phyloP scores from a whole-genome alignment of 1,284 basidiomycete genomes.

The Phellopilus nigrolimitatus region DNA sequence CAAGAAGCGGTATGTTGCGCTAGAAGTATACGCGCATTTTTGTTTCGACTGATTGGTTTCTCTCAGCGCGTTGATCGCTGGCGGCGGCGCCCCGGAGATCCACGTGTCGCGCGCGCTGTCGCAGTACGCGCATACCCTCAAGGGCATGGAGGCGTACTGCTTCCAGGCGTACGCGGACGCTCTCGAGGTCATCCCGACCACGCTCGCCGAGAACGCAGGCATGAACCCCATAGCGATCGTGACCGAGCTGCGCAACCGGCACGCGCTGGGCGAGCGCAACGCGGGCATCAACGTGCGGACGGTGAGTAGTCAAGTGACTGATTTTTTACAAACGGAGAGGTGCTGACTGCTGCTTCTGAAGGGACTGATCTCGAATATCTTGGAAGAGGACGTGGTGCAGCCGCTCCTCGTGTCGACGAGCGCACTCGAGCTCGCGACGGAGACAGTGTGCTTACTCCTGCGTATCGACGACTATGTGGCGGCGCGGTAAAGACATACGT shows the following conservation, averaged over 20 bases:
- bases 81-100: conserved; percentile 97
- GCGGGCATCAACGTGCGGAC: conserved; percentile 99
- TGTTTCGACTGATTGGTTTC: conserved; percentile 16
- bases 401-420: conserved; percentile 94
- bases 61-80: conserved; percentile 86
- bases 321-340: not conserved
- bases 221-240: conserved; percentile 98
- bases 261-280: conserved; percentile 90
- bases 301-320: conserved; percentile 46
- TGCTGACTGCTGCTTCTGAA: conserved; percentile 29
- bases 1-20: conserved; percentile 80
- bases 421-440: conserved; percentile 92
- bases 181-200: conserved; percentile 96
- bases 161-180: conserved; percentile 99
- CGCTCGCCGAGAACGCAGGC: conserved; percentile 97
- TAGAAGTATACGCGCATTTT: not conserved
- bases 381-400: conserved; percentile 97
- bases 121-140: conserved; percentile 90
- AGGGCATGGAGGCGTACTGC: conserved; percentile 99
- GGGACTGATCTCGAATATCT: conserved; percentile 94
- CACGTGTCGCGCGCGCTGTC: conserved; percentile 93
- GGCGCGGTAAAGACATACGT: conserved; percentile 42
- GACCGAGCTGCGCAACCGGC: conserved; percentile 95
- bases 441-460: conserved; percentile 94
- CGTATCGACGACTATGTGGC: conserved; percentile 97